phyloP scores from a whole-genome alignment of 2,329 filamentous ascomycete genomes.

The Sclerotinia glacialis region DNA sequence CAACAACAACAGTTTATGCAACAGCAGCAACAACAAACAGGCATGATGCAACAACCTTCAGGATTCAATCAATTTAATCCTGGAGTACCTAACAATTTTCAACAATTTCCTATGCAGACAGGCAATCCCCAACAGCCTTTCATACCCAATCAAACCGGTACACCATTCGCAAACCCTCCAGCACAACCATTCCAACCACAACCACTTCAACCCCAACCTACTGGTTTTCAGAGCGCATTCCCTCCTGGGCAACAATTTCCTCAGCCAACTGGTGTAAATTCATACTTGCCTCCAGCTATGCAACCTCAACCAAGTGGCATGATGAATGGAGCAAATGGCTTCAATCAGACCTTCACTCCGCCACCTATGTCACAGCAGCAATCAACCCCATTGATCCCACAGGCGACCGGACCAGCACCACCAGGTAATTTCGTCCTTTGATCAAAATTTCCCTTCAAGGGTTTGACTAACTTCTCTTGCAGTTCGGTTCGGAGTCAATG shows the following conservation, averaged over 20 bases:
- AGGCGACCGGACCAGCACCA: constrained; percentile 82
- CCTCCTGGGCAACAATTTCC: constrained; percentile 40
- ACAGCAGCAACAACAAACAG: constrained; percentile 44
- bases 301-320: constrained; percentile 59
- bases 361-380: constrained; percentile 55
- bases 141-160: constrained; percentile 46
- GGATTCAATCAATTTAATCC: constrained; percentile 44
- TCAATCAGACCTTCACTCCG: constrained; percentile 45
- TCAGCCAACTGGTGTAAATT: constrained; percentile 50
- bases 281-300: constrained; percentile 56
- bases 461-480: not conserved
- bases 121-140: constrained; percentile 36
- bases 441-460: not conserved
- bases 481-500: constrained; percentile 80
- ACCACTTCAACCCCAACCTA: constrained; percentile 51
- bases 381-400: constrained; percentile 64
- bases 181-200: constrained; percentile 53
- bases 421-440: constrained; percentile 42
- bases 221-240: constrained; percentile 48
- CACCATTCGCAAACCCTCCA: constrained; percentile 56
- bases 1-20: constrained; percentile 56
- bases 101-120: constrained; percentile 33
- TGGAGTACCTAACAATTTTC: constrained; percentile 24
- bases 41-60: constrained; percentile 39
- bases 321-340: constrained; percentile 50